Conservation (phyloP, 2,329 filamentous ascomycete species). For the Microsporum audouinii region DNA sequence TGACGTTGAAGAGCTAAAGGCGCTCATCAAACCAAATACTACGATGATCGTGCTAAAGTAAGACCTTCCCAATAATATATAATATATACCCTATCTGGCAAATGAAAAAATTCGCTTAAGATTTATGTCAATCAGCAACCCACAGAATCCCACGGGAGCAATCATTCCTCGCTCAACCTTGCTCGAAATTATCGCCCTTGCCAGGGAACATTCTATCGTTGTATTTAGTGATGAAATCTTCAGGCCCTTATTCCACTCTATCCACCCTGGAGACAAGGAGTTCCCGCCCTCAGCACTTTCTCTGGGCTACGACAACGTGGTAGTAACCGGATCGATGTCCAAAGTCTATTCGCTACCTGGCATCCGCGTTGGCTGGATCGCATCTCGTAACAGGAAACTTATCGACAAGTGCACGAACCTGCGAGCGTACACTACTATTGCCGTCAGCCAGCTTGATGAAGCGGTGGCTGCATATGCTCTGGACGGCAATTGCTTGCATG, state of each 20-base stretch:
- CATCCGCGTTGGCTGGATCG: conserved; percentile 73
- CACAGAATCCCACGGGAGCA: conserved; percentile 71
- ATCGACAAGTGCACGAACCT: conserved; percentile 53
- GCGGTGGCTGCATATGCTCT: conserved; percentile 65
- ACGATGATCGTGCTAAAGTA: conserved; percentile 53
- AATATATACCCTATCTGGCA: conserved; percentile 11
- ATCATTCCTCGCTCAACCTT: conserved; percentile 54
- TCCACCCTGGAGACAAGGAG: conserved; percentile 41
- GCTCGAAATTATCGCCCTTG: conserved; percentile 51
- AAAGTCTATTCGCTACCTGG: conserved; percentile 78
- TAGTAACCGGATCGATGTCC: conserved; percentile 70
- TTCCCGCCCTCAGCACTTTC: conserved; percentile 59
- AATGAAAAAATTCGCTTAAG: conserved; percentile 42
- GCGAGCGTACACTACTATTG: conserved; percentile 76
- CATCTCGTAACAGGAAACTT: conserved; percentile 51
- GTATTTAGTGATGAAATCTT: conserved; percentile 75
- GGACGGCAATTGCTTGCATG: conserved; percentile 51
- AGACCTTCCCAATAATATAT: background rate
- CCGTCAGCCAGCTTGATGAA: conserved; percentile 73
- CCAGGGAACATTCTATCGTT: conserved; percentile 50
- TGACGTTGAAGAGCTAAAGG: conserved; percentile 53
- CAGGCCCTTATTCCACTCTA: conserved; percentile 66
- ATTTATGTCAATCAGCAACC: conserved; percentile 56
- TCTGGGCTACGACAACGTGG: conserved; percentile 57
- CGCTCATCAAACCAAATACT: conserved; percentile 43